Evolutionary conservation across 345 rosid genomes (phyloP).

Genomic region (Citrus maxima): DNA sequence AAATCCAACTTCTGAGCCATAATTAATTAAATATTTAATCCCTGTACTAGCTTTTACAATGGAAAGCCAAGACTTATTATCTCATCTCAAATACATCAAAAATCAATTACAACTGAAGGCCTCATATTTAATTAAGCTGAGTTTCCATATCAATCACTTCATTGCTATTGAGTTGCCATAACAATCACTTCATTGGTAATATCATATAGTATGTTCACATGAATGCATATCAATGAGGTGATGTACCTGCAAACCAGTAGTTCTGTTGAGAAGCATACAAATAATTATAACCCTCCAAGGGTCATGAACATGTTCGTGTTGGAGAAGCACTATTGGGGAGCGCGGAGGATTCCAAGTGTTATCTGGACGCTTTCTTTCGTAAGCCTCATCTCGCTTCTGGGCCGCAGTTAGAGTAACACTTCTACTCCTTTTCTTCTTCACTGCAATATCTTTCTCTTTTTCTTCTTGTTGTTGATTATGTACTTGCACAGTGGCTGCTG

Average conservation of each 20-base stretch:
- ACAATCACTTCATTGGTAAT: no score
- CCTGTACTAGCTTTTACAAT: not conserved
- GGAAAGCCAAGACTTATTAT: not conserved
- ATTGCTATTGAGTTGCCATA: no score
- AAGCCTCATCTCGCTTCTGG: not conserved
- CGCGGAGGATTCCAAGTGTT: not conserved
- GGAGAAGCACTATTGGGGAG: not conserved
- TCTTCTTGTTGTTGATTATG: not conserved
- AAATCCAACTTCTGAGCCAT: not conserved
- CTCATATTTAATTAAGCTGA: not conserved
- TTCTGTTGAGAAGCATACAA: not conserved
- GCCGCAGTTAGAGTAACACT: not conserved
- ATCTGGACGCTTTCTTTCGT: not conserved
- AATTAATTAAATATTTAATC: not conserved
- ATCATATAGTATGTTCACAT: not conserved
- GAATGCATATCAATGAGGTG: not conserved
- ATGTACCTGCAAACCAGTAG: not conserved
- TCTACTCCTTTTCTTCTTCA: not conserved
- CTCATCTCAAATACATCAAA: not conserved
- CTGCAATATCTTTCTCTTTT: not conserved
- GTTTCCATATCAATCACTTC: not conserved
- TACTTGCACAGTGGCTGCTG: not conserved
- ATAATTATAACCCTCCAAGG: not conserved
- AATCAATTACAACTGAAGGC: not conserved
- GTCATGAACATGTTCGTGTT: not conserved